These are phyloP conservation scores for Ilex paraguariensis DNA, from an alignment of 305 asterid species.

Conservation along the genomic window DNA sequence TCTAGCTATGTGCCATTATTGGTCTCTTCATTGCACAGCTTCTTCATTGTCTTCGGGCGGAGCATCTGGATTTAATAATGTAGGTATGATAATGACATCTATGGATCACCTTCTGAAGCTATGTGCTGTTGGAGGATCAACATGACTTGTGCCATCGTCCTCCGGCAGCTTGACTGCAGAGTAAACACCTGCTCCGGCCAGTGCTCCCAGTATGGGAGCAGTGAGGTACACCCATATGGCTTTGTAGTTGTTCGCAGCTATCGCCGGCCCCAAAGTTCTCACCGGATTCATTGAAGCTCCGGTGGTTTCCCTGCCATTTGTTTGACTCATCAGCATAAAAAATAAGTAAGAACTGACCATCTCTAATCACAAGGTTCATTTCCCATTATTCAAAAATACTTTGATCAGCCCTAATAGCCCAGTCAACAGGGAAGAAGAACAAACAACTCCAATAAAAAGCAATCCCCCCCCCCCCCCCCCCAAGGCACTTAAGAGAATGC, in stretches of 20 bases:
- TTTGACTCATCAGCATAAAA: too few relatives aligned
- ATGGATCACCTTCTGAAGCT: conserved; percentile 34
- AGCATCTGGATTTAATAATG: not conserved
- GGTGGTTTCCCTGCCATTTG: conserved; percentile 40
- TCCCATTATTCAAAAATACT: too few relatives aligned
- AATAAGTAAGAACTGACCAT: too few relatives aligned
- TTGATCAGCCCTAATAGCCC: too few relatives aligned
- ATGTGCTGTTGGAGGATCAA: conserved; percentile 30
- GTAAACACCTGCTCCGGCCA: conserved; percentile 69
- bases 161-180: conserved; percentile 65
- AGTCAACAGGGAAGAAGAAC: too few relatives aligned
- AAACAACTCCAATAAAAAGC: too few relatives aligned
- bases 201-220: conserved; percentile 72
- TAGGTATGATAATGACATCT: not conserved
- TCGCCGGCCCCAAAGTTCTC: conserved; percentile 75
- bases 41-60: not conserved
- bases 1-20: too few relatives aligned
- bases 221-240: conserved; percentile 79
- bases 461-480: too few relatives aligned
- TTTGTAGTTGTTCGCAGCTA: conserved; percentile 62
- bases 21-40: too few relatives aligned
- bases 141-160: conserved; percentile 20
- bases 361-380: too few relatives aligned
- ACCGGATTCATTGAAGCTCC: conserved; percentile 94
- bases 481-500: too few relatives aligned